Conservation (phyloP, 352 stramenopile species). For the Pythium apleroticum region DNA sequence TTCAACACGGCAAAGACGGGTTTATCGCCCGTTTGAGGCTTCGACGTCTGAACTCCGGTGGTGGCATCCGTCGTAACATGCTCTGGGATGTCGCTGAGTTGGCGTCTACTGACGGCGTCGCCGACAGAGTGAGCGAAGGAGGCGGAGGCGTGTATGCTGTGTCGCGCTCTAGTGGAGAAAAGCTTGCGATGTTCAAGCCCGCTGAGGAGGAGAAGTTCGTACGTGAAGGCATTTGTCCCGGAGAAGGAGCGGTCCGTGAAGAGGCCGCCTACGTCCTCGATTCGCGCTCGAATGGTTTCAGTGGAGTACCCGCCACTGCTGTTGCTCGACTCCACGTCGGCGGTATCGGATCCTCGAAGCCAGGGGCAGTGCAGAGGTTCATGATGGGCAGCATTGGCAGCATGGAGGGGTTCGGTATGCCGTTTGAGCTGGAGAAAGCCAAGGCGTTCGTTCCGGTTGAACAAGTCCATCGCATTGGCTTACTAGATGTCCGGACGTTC, state of each 20-base stretch:
- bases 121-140: conserved; percentile 57
- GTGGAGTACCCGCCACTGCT: conserved; percentile 72
- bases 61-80: conserved; percentile 68
- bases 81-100: conserved; percentile 74
- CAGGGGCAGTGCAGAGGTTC: conserved; percentile 79
- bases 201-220: conserved; percentile 80
- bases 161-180: conserved; percentile 61
- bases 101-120: conserved; percentile 46
- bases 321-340: conserved; percentile 60
- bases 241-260: conserved; percentile 77
- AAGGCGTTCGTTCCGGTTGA: conserved; percentile 64
- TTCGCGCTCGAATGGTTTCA: conserved; percentile 64
- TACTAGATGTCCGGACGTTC: conserved; percentile 83
- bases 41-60: conserved; percentile 53
- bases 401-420: conserved; percentile 85
- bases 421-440: conserved; percentile 57
- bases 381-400: conserved; percentile 74
- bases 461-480: conserved; percentile 80
- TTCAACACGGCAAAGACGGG: conserved; percentile 71
- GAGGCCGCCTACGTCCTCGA: conserved; percentile 78
- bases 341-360: conserved; percentile 44
- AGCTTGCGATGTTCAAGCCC: conserved; percentile 83
- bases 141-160: conserved; percentile 76
- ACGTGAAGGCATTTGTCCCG: conserved; percentile 57
- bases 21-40: conserved; percentile 67